These are phyloP conservation scores for Didymella pinodella DNA, from an alignment of 2,329 filamentous ascomycete species.

Conservation along the genomic window DNA sequence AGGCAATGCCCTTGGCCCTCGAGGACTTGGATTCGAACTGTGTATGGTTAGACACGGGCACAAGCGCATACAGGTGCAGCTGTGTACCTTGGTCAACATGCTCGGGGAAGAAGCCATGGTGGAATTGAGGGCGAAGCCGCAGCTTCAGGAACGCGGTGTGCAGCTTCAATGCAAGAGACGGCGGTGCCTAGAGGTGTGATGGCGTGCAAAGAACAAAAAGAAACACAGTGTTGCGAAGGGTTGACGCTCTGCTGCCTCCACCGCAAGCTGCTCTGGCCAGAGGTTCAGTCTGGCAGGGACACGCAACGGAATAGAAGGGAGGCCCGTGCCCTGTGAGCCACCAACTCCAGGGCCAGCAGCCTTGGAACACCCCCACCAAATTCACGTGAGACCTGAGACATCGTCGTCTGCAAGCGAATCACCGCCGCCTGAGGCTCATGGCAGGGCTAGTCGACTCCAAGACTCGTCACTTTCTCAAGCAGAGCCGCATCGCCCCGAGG, in stretches of 20 bases:
- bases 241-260: slow-evolving; percentile 38
- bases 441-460: slow-evolving; percentile 15
- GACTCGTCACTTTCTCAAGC: slow-evolving; percentile 15
- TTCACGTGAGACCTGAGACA: slow-evolving; percentile 21
- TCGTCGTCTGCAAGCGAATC: slow-evolving; percentile 7
- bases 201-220: slow-evolving; percentile 25
- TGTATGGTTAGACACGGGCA: slow-evolving; percentile 27
- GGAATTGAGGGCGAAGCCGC: slow-evolving; percentile 54
- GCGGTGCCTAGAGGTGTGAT: slow-evolving; percentile 12
- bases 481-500: slow-evolving; percentile 38
- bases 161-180: slow-evolving; percentile 42
- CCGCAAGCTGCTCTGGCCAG: slow-evolving; percentile 43
- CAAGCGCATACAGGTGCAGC: slow-evolving; percentile 23
- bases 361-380: slow-evolving; percentile 17
- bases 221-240: slow-evolving; percentile 33
- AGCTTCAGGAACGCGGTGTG: slow-evolving; percentile 48
- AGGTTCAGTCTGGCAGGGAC: slow-evolving; percentile 43
- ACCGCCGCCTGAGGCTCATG: slow-evolving; percentile 6
- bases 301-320: slow-evolving; percentile 34
- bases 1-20: slow-evolving; percentile 72
- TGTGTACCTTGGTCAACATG: slow-evolving; percentile 62
- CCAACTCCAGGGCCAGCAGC: slow-evolving; percentile 6
- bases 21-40: slow-evolving; percentile 73
- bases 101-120: slow-evolving; percentile 58
- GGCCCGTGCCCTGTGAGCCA: neutral